Percentiles rank a stretch among this genome's conserved stretches.
Conservation (phyloP, 169 alveolate genomes). For the Besnoitia besnoiti region DNA sequence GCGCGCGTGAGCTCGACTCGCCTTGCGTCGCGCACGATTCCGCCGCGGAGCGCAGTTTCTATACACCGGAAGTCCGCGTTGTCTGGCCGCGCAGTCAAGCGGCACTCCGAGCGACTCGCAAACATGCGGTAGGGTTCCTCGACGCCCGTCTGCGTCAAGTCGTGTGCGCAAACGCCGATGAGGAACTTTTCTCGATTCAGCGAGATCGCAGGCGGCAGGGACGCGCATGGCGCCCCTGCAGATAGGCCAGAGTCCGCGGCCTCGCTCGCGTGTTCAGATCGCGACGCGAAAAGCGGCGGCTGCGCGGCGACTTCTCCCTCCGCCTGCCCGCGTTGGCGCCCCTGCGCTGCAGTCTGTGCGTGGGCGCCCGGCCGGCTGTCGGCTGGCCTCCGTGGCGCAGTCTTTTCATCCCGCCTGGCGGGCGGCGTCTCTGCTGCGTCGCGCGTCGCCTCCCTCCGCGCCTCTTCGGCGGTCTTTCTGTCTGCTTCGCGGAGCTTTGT, state of each 20-base stretch:
- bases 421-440: background rate
- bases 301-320: background rate
- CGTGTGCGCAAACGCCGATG: slow-evolving; percentile 26
- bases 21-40: background rate
- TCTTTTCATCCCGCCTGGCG: background rate
- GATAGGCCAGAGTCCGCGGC: background rate
- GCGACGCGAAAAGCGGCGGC: background rate
- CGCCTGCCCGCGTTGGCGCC: background rate
- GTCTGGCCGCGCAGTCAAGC: background rate
- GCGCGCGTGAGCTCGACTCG: background rate
- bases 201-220: background rate
- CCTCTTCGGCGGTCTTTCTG: background rate
- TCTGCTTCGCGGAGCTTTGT: background rate
- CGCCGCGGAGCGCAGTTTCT: background rate
- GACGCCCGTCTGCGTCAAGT: slow-evolving; percentile 11
- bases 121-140: slow-evolving; percentile 32
- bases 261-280: background rate
- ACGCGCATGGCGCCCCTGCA: too few relatives aligned
- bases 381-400: too few relatives aligned
- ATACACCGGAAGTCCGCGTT: slow-evolving; percentile 42
- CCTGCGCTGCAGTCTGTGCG: background rate
- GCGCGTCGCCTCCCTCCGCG: background rate
- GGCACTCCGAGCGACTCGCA: background rate
- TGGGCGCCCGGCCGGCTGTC: too few relatives aligned
- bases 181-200: background rate